Evolutionary conservation across 495 filamentous ascomycete genomes (phyloP), one percentile per base, ranked within the genome.

Genomic region (Trichoderma erinaceum): DNA sequence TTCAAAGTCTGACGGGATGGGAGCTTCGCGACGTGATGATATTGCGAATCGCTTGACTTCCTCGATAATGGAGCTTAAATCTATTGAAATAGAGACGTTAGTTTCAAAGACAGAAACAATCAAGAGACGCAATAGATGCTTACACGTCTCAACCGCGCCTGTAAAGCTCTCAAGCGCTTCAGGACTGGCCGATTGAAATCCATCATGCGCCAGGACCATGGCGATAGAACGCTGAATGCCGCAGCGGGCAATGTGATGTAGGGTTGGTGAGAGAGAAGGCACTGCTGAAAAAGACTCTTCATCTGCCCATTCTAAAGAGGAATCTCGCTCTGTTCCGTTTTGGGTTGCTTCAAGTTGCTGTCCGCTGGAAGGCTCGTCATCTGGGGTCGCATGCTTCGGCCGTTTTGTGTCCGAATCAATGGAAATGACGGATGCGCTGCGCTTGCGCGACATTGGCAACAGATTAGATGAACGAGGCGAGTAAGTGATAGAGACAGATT

Each of bases 151-250:
- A 2, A 72, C 73, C 63, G 72, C 67, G 16, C 72, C 64, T 0
- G 76, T 75, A 32, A 82, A 82, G 68, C 73, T 75, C 69, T 82
- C 80, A 56, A 83, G 68, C 3, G 80, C 80, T 11, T 80, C 78
- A 11, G 75, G 72, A 15, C 69, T 72, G 11, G 79, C 74, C 21
- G 71, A 64, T 16, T 80, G 77, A 64, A 81, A 83, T 35, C 81
- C 81, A 6, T 80, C 75, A 25, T 78, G 73, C 27, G 78, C 65
- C 67, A 83, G 67, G 4, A 72, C 73, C 44, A 82, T 61, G 0
- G 71, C 75, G 46, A 83, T 76, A 63, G 77, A 75, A 41, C 80
- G 76, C 29, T 74, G 75, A 41, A 83, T 58, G 3, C 76, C 79
- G 23, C 70, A 70, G 41, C 75, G 76, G 3, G 79, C 79, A 64